Base-by-base conservation (phyloP, 208 protist species). In the Crithidia fasciculata region DNA sequence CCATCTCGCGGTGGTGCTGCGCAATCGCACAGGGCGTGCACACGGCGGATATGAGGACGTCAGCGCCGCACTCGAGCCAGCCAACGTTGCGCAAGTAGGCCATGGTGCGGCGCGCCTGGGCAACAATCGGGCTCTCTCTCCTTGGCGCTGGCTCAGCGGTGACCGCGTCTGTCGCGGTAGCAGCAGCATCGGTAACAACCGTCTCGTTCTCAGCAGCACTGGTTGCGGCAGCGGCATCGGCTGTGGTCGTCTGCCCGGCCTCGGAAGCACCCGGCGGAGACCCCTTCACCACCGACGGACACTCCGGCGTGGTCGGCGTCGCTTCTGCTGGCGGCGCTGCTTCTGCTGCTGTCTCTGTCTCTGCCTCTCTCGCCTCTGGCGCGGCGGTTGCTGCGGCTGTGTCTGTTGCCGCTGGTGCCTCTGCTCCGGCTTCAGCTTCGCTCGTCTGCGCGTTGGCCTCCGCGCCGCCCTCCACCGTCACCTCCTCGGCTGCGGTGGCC, bases 1-100 rank as follows among this genome's bases (percentile, higher is more conserved):
- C 59, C 60, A 88, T 77, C 70, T 88, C 79, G 5, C 83, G 79
- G 61, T 84, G 76, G 44, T 88, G 79, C 76, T 88, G 83, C 43
- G 71, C 70, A 3, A 82, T 54, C 13, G 70, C 69, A 56, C 78
- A 88, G 5, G 63, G 50, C 41, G 58, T 59, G 58, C 83, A 88
- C 49, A 69, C 70, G 19, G 70, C 28, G 4, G 62, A 52, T 6
- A 72, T 61, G 0, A 78, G 49, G 2, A 75, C 37, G 44, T 83
- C 76, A 49, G 70, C 8, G 4, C 72, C 28, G 19, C 67, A 39
- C 15, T n/a, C 65, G n/a, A 64, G 9, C 60, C 55, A 67, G 8
- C 45, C 13, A 5, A 65, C 5, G 18, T 10, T 2, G 3, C 28
- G 41, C 60, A 65, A 18, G 18, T 50, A 4, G 15, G n/a, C 39